These are phyloP conservation scores for Yamadazyma akitaensis DNA, from an alignment of 805 yeast genomes.

Conservation along the genomic window DNA sequence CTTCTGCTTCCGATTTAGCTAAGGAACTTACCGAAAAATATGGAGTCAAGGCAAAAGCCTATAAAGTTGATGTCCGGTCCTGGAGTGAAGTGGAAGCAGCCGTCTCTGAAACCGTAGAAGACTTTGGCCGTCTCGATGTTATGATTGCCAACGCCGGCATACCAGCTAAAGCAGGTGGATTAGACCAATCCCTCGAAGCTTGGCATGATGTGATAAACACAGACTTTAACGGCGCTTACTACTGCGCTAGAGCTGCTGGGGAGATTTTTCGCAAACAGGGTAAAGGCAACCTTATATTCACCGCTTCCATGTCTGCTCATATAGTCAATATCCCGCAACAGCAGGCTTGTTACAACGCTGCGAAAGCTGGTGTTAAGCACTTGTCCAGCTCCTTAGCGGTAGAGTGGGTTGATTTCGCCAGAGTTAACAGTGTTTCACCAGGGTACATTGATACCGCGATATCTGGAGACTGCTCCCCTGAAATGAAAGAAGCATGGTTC, in stretches of 20 bases:
- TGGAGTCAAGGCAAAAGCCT: constrained; percentile 28
- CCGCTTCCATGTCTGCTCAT: constrained; percentile 88
- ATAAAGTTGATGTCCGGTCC: constrained; percentile 36
- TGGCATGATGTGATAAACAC: constrained; percentile 73
- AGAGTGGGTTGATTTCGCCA: constrained; percentile 78
- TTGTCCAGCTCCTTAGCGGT: constrained; percentile 77
- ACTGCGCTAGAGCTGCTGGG: constrained; percentile 75
- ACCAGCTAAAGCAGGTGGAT: constrained; percentile 41
- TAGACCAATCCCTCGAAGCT: constrained; percentile 47
- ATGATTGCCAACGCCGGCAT: constrained; percentile 47
- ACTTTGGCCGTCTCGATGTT: constrained; percentile 38
- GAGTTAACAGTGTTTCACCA: constrained; percentile 79
- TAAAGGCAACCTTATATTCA: constrained; percentile 72
- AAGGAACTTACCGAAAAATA: constrained; percentile 13
- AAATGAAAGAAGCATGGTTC: constrained; percentile 38
- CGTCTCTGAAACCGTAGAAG: constrained; percentile 27
- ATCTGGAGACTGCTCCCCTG: constrained; percentile 36
- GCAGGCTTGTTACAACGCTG: constrained; percentile 82
- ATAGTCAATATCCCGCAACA: constrained; percentile 82
- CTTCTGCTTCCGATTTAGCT: constrained; percentile 24
- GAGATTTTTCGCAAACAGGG: constrained; percentile 67
- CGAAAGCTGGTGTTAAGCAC: constrained; percentile 80
- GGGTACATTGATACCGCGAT: constrained; percentile 81
- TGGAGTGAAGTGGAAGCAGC: constrained; percentile 33
- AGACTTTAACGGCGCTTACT: constrained; percentile 77